phyloP scores from a whole-genome alignment of 2,329 filamentous ascomycete species.

The Sclerotinia minor region DNA sequence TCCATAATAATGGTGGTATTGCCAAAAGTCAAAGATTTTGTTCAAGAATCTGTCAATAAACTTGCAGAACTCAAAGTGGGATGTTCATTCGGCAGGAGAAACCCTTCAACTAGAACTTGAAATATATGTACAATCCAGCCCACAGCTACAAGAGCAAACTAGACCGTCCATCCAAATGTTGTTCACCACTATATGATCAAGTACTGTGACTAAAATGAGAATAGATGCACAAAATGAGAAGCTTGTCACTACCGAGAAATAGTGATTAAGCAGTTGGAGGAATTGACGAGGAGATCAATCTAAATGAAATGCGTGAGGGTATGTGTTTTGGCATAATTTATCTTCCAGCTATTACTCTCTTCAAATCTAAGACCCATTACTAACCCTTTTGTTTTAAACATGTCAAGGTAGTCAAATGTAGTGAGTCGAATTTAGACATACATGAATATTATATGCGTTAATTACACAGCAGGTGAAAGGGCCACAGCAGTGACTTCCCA shows the following conservation, averaged over 20 bases:
- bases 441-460: not conserved
- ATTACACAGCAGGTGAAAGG: too few relatives aligned
- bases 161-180: not conserved
- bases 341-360: not conserved
- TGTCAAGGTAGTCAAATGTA: not conserved
- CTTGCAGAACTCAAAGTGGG: not conserved
- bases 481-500: not conserved
- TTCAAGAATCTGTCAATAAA: not conserved
- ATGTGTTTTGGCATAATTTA: not conserved
- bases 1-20: too few relatives aligned
- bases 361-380: not conserved
- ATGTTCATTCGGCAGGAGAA: not conserved
- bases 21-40: too few relatives aligned
- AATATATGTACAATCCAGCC: not conserved
- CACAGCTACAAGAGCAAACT: not conserved
- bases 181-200: accelerated
- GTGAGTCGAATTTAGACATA: too few relatives aligned
- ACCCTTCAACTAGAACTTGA: not conserved
- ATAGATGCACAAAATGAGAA: accelerated
- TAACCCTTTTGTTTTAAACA: not conserved
- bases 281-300: not conserved
- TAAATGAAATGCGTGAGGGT: not conserved
- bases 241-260: accelerated
- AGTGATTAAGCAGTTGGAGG: not conserved
- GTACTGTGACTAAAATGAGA: not conserved